A percentile compares a stretch with the other conserved stretches of the same genome.
These are phyloP conservation scores for Bretschneidera sinensis DNA, from an alignment of 345 rosid species.

Conservation along the genomic window DNA sequence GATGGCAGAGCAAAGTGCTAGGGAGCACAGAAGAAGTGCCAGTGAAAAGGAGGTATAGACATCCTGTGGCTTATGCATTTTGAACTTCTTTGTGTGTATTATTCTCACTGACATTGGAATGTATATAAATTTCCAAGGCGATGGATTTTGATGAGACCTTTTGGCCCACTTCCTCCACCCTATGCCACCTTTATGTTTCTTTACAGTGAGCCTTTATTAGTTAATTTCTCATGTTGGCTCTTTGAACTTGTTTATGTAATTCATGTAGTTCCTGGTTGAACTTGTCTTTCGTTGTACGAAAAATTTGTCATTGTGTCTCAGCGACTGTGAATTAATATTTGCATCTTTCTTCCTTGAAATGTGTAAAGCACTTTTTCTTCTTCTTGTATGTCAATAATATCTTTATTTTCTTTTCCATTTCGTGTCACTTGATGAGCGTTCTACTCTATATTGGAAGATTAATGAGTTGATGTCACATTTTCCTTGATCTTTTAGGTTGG, in stretches of 20 bases:
- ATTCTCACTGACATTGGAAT: not conserved
- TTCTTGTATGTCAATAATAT: not conserved
- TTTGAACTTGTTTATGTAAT: not conserved
- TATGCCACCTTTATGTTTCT: no score
- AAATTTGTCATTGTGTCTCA: no score
- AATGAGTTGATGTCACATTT: not conserved
- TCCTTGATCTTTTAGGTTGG: not conserved
- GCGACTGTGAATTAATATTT: not conserved
- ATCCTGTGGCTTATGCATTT: slow-evolving; percentile 3
- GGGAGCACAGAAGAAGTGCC: slow-evolving; percentile 87
- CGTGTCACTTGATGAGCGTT: slow-evolving; percentile 1
- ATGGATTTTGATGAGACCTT: no score
- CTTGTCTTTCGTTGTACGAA: no score
- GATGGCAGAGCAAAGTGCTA: slow-evolving; percentile 61
- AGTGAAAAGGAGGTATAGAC: slow-evolving; percentile 68
- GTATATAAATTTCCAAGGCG: not conserved
- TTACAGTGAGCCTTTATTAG: not conserved
- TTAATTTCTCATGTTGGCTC: not conserved
- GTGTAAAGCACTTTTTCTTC: not conserved
- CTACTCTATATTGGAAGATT: no score
- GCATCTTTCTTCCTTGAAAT: not conserved
- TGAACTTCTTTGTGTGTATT: not conserved
- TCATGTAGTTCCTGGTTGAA: not conserved
- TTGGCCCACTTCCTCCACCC: no score
- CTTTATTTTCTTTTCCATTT: not conserved